phyloP scores from a whole-genome alignment of 306 rosid species.

The Pachyrhizus erosus region DNA sequence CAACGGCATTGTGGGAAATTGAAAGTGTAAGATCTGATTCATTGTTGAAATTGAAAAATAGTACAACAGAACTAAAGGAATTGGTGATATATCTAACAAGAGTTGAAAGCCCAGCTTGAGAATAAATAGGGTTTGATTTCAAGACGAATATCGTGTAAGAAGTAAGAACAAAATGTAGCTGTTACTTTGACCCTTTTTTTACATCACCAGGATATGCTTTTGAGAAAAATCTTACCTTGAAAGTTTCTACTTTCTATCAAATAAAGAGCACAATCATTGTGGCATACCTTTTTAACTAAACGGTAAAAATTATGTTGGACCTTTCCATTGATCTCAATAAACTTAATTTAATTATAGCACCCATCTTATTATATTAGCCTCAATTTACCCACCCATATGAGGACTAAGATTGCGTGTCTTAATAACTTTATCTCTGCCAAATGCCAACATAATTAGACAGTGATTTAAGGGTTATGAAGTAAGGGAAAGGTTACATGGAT shows the following conservation, averaged over 20 bases:
- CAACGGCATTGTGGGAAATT: too few relatives aligned
- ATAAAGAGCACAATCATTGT: constrained; percentile 47
- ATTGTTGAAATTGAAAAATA: too few relatives aligned
- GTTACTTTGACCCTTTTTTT: constrained; percentile 27
- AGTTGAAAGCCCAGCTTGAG: too few relatives aligned
- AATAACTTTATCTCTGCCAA: background rate
- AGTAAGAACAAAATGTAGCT: constrained; percentile 26
- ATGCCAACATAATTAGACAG: constrained; percentile 2
- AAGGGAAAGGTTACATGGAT: constrained; percentile 34
- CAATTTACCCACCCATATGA: background rate
- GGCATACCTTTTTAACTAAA: constrained; percentile 37
- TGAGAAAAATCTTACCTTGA: constrained; percentile 45
- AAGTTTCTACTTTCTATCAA: constrained; percentile 48
- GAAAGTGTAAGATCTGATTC: too few relatives aligned
- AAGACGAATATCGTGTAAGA: constrained; percentile 24
- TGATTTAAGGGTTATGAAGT: constrained; percentile 4
- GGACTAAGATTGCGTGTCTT: constrained; percentile 42
- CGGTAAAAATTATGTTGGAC: constrained; percentile 12
- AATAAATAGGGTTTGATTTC: too few relatives aligned
- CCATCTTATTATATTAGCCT: constrained; percentile 18
- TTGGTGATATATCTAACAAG: background rate
- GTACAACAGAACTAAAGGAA: background rate
- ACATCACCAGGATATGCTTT: constrained; percentile 5
- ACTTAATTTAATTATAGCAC: constrained; percentile 9
- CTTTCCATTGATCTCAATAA: constrained; percentile 29